Conservation (phyloP, 768 basidiomycete species). For the Cyathus striatus region DNA sequence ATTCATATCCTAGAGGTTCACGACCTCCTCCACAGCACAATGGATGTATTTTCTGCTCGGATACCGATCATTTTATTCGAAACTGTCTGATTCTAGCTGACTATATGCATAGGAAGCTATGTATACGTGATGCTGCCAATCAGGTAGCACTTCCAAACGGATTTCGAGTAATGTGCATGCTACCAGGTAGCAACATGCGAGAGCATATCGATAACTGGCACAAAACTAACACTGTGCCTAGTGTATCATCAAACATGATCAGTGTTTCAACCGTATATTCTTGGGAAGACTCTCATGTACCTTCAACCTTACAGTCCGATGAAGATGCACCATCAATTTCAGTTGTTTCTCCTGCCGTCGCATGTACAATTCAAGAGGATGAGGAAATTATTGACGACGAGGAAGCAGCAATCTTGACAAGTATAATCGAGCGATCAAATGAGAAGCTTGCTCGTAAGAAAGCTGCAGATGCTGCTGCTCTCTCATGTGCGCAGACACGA, state of each 20-base stretch:
- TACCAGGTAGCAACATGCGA: constrained; percentile 4
- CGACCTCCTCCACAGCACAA: constrained; percentile 8
- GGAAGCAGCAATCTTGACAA: too few species aligned
- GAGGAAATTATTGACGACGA: too few species aligned
- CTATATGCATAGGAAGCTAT: constrained; percentile 11
- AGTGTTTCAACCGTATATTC: too few species aligned
- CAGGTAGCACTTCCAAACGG: constrained; percentile 18
- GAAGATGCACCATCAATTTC: too few species aligned
- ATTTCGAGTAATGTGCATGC: constrained; percentile 12
- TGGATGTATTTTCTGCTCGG: constrained; percentile 16
- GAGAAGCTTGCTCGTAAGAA: too few species aligned
- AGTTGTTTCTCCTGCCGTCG: too few species aligned
- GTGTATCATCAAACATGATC: not conserved
- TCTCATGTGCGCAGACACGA: too few species aligned
- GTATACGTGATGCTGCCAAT: constrained; percentile 13
- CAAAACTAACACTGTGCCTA: constrained; percentile 4
- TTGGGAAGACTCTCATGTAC: not conserved
- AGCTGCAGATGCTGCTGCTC: too few species aligned
- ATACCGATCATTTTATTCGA: constrained; percentile 14
- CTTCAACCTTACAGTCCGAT: too few species aligned
- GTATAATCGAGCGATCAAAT: too few species aligned
- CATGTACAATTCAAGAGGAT: too few species aligned
- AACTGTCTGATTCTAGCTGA: constrained; percentile 13
- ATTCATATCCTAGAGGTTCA: too few species aligned
- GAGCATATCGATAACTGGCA: constrained; percentile 12